phyloP scores from a whole-genome alignment of 1,284 basidiomycete species.

The Heliocybe sulcata region DNA sequence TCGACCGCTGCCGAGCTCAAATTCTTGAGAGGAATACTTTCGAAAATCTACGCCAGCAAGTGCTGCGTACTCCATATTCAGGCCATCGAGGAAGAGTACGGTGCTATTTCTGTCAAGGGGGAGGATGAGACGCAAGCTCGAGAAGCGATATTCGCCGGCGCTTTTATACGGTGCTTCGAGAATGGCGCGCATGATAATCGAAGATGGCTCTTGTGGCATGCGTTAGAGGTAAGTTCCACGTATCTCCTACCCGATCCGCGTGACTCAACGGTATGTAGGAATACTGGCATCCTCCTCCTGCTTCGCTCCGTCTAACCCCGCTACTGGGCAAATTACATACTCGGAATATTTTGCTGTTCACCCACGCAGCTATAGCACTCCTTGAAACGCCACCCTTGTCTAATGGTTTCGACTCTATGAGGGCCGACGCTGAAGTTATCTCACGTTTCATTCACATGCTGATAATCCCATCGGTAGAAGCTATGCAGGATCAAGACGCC shows the following conservation, averaged over 20 bases:
- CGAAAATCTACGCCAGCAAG: conserved; percentile 19
- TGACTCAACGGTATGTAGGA: conserved; percentile 24
- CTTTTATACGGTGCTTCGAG: conserved; percentile 27
- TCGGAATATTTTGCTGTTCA: conserved; percentile 35
- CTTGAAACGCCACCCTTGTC: conserved; percentile 24
- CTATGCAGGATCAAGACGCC: conserved; percentile 19
- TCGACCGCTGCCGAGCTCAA: conserved; percentile 15
- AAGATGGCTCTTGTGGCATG: conserved; percentile 22
- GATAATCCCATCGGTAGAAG: conserved; percentile 41
- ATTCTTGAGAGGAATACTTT: conserved; percentile 21
- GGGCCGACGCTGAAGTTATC: conserved; percentile 24
- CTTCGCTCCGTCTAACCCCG: conserved; percentile 19
- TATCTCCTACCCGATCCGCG: background rate
- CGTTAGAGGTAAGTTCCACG: conserved; percentile 18
- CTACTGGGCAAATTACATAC: conserved; percentile 24
- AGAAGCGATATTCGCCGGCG: conserved; percentile 24
- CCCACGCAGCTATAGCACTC: conserved; percentile 22
- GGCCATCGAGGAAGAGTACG: conserved; percentile 30
- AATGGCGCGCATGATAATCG: conserved; percentile 21
- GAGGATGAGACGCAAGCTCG: conserved; percentile 22
- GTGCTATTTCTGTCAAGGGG: conserved; percentile 18
- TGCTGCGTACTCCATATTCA: conserved; percentile 21
- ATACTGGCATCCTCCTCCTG: conserved; percentile 36
- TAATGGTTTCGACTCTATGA: conserved; percentile 9
- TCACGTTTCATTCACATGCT: conserved; percentile 35